A percentile compares a stretch with the other conserved stretches of the same genome.
phyloP scores from a whole-genome alignment of 345 rosid genomes.

The Eucalyptus regnans region DNA sequence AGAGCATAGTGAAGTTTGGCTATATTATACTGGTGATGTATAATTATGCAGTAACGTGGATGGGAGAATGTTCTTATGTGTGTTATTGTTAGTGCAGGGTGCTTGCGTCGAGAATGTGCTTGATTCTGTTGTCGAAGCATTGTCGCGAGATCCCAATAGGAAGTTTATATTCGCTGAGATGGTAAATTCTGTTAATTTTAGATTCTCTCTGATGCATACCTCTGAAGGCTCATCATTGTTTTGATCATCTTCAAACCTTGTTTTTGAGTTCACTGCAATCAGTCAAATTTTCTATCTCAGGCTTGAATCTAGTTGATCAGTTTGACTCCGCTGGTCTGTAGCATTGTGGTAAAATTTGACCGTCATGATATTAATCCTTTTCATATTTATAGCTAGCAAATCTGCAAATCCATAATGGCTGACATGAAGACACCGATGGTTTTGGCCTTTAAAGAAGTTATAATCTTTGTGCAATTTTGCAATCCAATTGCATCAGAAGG shows the following conservation, averaged over 20 bases:
- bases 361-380: neutral
- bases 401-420: neutral
- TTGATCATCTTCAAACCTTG: neutral
- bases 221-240: neutral
- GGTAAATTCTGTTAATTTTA: slow-evolving; percentile 21
- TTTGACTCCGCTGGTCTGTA: neutral
- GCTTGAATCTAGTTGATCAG: neutral
- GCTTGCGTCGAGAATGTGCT: slow-evolving; percentile 83
- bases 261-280: neutral
- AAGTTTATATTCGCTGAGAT: slow-evolving; percentile 70
- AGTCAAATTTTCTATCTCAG: neutral
- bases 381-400: neutral
- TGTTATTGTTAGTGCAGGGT: slow-evolving; percentile 18
- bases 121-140: slow-evolving; percentile 58
- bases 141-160: slow-evolving; percentile 66
- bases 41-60: neutral
- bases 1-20: neutral
- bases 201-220: neutral
- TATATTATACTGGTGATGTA: neutral
- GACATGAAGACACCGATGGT: neutral
- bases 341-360: neutral
- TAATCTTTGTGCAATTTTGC: neutral
- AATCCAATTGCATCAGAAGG: neutral
- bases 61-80: neutral
- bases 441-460: neutral